Conservation (phyloP, 2,329 filamentous ascomycete genomes). For the Cadophora malorum region DNA sequence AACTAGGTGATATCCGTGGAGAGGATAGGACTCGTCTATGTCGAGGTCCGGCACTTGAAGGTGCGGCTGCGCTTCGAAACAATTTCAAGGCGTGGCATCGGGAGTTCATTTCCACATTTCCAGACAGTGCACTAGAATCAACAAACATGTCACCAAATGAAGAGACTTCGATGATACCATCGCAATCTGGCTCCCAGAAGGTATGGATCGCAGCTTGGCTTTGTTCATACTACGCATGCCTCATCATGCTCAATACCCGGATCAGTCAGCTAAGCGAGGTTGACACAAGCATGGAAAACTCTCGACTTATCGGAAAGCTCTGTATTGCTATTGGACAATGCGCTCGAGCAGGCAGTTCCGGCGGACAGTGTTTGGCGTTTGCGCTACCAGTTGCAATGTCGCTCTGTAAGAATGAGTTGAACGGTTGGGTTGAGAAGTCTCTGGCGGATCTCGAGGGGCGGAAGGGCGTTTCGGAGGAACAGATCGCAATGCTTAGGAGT, state of each 20-base stretch:
- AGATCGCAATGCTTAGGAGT: background rate
- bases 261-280: background rate
- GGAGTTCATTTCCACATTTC: background rate
- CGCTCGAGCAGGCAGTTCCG: background rate
- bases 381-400: background rate
- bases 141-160: background rate
- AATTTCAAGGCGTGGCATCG: background rate
- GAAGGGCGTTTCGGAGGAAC: background rate
- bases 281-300: background rate
- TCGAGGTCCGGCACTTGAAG: too few relatives aligned
- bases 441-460: background rate
- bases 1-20: too few relatives aligned
- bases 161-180: background rate
- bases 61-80: too few relatives aligned
- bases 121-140: background rate
- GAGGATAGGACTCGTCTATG: too few relatives aligned
- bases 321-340: background rate
- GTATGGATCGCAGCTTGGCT: background rate
- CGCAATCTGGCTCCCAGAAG: background rate
- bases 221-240: background rate
- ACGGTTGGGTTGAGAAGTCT: background rate
- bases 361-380: conserved; percentile 6
- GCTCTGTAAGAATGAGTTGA: conserved; percentile 9
- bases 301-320: background rate
- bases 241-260: background rate